Percentiles rank a stretch among this genome's conserved stretches.
Evolutionary conservation across 495 filamentous ascomycete genomes (phyloP).

Genomic region (Lindgomyces ingoldianus): DNA sequence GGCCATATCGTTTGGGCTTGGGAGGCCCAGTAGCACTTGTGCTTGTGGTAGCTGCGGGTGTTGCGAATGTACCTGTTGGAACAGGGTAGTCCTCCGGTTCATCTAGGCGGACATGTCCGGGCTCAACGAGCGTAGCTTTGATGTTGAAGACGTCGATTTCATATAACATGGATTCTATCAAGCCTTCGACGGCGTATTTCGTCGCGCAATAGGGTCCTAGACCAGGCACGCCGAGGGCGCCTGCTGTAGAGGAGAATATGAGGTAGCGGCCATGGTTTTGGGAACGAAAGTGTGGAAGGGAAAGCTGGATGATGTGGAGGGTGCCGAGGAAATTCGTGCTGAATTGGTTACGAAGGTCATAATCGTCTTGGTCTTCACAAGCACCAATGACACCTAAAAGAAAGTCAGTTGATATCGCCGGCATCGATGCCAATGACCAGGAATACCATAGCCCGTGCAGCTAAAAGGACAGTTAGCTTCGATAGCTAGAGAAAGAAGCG

Average conservation of each 20-base stretch:
- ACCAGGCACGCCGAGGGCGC: constrained; percentile 86
- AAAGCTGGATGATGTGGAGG: constrained; percentile 88
- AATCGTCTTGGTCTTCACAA: constrained; percentile 95
- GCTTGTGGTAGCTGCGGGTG: not conserved
- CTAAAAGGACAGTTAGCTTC: constrained; percentile 21
- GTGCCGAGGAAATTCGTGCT: constrained; percentile 96
- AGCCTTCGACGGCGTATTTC: constrained; percentile 92
- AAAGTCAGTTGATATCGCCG: constrained; percentile 5
- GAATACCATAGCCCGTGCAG: constrained; percentile 69
- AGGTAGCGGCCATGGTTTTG: constrained; percentile 75
- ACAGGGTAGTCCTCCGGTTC: constrained; percentile 46
- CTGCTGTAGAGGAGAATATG: constrained; percentile 89
- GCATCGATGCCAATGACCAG: not conserved
- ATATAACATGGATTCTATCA: constrained; percentile 94
- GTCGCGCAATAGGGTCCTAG: constrained; percentile 93
- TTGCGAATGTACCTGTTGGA: not conserved
- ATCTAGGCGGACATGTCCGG: constrained; percentile 82
- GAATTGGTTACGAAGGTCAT: constrained; percentile 93
- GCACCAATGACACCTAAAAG: constrained; percentile 79
- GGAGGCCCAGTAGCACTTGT: constrained; percentile 10
- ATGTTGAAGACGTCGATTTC: constrained; percentile 90
- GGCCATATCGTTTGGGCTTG: constrained; percentile 61
- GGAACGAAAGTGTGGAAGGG: constrained; percentile 82
- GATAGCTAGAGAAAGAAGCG: not conserved
- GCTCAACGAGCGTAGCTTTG: constrained; percentile 89